A percentile compares a stretch with the other conserved stretches of the same genome.
These are phyloP conservation scores for Madurella mycetomatis DNA, from an alignment of 2,329 filamentous ascomycete genomes.

Conservation along the genomic window DNA sequence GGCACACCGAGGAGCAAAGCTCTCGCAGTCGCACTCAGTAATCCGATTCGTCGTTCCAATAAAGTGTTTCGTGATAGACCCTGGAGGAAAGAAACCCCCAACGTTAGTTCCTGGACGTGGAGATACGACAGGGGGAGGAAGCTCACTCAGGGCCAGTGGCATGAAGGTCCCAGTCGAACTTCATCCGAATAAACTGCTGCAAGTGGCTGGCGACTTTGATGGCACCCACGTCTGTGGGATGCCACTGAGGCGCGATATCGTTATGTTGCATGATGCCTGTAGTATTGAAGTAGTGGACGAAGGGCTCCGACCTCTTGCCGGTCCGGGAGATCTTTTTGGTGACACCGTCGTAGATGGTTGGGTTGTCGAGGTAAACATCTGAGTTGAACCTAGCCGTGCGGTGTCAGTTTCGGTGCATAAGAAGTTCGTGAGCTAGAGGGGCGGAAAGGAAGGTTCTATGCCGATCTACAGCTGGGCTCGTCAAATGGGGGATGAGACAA, in stretches of 20 bases:
- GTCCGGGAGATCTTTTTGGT: slow-evolving; percentile 35
- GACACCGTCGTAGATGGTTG: slow-evolving; percentile 37
- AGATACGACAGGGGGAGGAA: slow-evolving; percentile 25
- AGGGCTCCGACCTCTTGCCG: slow-evolving; percentile 36
- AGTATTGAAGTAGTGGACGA: slow-evolving; percentile 59
- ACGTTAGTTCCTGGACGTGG: not conserved
- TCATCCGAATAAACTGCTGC: slow-evolving; percentile 52
- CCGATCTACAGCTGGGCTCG: not conserved
- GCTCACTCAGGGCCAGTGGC: slow-evolving; percentile 51
- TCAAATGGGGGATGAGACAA: not conserved
- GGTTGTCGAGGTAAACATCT: slow-evolving; percentile 37
- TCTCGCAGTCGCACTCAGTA: slow-evolving; percentile 31
- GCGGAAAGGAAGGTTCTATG: too few species aligned
- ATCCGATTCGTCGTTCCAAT: slow-evolving; percentile 47
- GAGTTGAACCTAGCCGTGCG: slow-evolving; percentile 40
- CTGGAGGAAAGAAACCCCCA: slow-evolving; percentile 17
- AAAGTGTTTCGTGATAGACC: slow-evolving; percentile 43
- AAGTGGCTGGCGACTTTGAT: slow-evolving; percentile 58
- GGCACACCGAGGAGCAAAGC: too few species aligned
- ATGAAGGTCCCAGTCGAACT: slow-evolving; percentile 52
- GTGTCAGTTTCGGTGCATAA: not conserved
- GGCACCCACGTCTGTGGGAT: slow-evolving; percentile 58
- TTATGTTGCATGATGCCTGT: slow-evolving; percentile 59
- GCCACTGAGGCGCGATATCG: slow-evolving; percentile 54
- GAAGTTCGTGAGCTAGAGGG: too few species aligned